Base-by-base conservation (phyloP, 148 eudicot genomes). In the Fagopyrum homotropicum region DNA sequence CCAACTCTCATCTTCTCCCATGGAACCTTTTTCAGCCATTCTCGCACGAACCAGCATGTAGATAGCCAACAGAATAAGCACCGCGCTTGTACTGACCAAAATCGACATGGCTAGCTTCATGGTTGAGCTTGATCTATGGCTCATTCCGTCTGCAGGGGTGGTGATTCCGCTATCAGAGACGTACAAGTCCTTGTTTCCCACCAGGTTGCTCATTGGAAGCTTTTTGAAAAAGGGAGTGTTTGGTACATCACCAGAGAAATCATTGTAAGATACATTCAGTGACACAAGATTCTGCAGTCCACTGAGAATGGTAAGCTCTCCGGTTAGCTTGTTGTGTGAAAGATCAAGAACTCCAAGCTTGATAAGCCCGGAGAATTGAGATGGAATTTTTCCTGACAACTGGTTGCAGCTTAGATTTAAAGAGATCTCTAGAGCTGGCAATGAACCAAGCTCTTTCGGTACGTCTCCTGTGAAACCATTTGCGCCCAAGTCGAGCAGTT, bases 211-310 rank as follows among this genome's bases (percentile, higher is more conserved):
- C 51, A 72, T 69, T 7, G 99, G 98, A 40, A 96, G 99, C 26
- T 87, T 88, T n/a, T 78, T 88, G 68, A 96, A 96, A 75, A 96
- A 90, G 0, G 97, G 92, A 6, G 94, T 89, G 79, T 88, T 72
- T 2, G 99, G 99, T 61, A 96, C 77, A 66, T 88, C 85, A 3
- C 99, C 99, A 0, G 92, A 89, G 82, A 96, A 96, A 22, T 87
- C 84, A 72, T 96, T 96, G 85, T 79, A 88, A 4, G 98, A 96
- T 0, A 90, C 84, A 72, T 96, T 96, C 54, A 96, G 83, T 16
- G 93, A 81, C 5, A 96, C 99, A 17, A 96, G 97, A 74, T 96
- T 92, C 80, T 96, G 88, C 19, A 96, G 92, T 83, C 75, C 78
- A 52, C 84, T 69, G 44, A 96, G 85, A 75, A 73, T 69, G 74